Evolutionary conservation across 352 stramenopile species (phyloP).

Genomic region (Detonula confervacea): DNA sequence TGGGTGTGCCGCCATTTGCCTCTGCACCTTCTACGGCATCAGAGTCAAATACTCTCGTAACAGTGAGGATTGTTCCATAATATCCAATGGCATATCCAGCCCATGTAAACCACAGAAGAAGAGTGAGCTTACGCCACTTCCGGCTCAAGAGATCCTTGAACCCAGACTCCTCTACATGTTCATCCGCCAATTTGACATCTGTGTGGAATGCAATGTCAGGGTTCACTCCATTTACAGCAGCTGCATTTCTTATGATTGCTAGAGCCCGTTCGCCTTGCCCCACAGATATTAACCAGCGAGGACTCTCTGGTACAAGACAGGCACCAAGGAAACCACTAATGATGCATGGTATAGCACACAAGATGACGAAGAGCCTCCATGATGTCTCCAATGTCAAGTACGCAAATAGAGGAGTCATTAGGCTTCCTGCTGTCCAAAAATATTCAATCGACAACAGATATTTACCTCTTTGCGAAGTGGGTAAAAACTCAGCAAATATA

Average conservation of each 20-base stretch:
- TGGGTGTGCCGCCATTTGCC: conserved; percentile 6
- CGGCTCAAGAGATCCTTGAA: conserved; percentile 66
- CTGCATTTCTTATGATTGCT: conserved; percentile 57
- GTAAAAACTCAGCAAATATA: conserved; percentile 77
- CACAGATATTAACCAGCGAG: conserved; percentile 81
- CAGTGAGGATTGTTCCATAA: conserved; percentile 70
- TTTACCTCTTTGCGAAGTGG: conserved; percentile 53
- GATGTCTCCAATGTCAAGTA: conserved; percentile 56
- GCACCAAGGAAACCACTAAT: conserved; percentile 78
- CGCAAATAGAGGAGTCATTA: conserved; percentile 70
- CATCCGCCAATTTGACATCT: conserved; percentile 50
- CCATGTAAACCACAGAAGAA: conserved; percentile 65
- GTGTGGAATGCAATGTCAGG: conserved; percentile 46
- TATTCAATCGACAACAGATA: conserved; percentile 79
- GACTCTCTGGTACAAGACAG: conserved; percentile 84
- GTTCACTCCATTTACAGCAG: conserved; percentile 53
- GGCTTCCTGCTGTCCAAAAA: conserved; percentile 75
- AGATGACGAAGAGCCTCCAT: conserved; percentile 84
- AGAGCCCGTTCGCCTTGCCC: conserved; percentile 78
- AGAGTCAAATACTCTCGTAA: conserved; percentile 75
- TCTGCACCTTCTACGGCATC: conserved; percentile 37
- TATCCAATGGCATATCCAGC: conserved; percentile 61
- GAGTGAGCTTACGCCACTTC: conserved; percentile 60
- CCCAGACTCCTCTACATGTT: conserved; percentile 55
- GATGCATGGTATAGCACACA: conserved; percentile 81